Evolutionary conservation across 805 yeast genomes (phyloP), one percentile per base, ranked within the genome.

Genomic region (Pichia thaimueangensis): DNA sequence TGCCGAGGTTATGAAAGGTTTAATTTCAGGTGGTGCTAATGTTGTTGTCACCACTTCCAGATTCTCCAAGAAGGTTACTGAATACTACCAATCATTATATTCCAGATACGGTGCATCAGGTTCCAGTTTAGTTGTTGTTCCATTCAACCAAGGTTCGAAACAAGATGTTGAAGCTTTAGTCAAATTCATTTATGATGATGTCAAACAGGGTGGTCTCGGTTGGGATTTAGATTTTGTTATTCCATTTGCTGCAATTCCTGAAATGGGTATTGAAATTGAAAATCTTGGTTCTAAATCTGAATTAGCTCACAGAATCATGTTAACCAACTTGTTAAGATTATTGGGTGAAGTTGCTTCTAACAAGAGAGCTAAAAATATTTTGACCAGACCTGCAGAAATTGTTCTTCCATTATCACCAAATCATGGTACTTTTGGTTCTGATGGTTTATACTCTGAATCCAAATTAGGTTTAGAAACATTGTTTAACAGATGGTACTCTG

Each of bases 161-260:
- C 87, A 82, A 62, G 99, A 93, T 68, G 94, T 88, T 50, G 83
- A 85, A 55, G 83, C 89, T 39, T 77, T 93, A 51, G 74, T 89
- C 45, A 74, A 80, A 45, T 93, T 78, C 74, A 87, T 93, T 62
- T 93, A 91, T 64, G 82, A 80, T 57, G 86, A 77, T 51, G 78
- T 73, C 43, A 80, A 83, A 75, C 76, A 82, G 62, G 93, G 89
- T 55, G 96, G 96, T 68, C 78, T 91, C 55, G 96, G 94, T 45
- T 91, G 97, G 97, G 98, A 93, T 64, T 76, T 93, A 62, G 99
- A 93, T 70, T 94, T 79, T 53, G 78, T 93, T 51, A 79, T 93
- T 64, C 99, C 99, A 58, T 93, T 93, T 61, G 99, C 97, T 53
- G 99, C 99, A 48, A 91, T 93, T 58, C 97, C 99, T 54, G 99